Conservation (phyloP, 768 basidiomycete genomes). For the Suillus spraguei region DNA sequence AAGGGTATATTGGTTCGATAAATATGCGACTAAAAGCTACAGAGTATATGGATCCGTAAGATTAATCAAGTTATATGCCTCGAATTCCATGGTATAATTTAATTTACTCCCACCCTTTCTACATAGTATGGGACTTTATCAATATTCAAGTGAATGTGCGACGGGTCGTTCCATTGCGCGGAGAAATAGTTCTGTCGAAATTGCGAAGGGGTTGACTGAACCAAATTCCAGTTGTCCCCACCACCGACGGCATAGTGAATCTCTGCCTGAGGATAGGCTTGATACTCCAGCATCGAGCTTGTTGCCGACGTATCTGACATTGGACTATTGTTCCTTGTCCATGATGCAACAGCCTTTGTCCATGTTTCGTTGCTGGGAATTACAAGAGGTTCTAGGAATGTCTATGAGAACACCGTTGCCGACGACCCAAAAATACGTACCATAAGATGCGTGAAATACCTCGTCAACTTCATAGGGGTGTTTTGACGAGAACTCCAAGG, state of each 20-base stretch:
- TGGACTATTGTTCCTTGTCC: slow-evolving; percentile 3
- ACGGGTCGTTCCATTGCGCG: background rate
- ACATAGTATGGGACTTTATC: slow-evolving; percentile 4
- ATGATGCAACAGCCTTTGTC: background rate
- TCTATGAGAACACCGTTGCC: background rate
- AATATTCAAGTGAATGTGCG: background rate
- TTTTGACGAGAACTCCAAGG: background rate
- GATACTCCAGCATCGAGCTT: slow-evolving; percentile 2
- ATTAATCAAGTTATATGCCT: background rate
- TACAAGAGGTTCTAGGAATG: background rate
- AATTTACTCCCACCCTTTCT: background rate
- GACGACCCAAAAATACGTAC: background rate
- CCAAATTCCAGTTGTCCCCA: slow-evolving; percentile 2
- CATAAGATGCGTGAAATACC: background rate
- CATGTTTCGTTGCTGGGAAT: slow-evolving; percentile 2
- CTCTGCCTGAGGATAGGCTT: background rate
- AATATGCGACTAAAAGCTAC: background rate
- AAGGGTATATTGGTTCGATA: background rate
- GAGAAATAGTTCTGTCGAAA: background rate
- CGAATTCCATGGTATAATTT: background rate
- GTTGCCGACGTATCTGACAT: slow-evolving; percentile 5
- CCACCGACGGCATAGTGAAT: background rate
- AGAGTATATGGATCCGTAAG: background rate
- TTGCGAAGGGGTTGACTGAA: slow-evolving; percentile 6
- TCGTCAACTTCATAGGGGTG: slow-evolving; percentile 1